A percentile compares a stretch with the other conserved stretches of the same genome.
These are phyloP conservation scores for Simmondsia chinensis DNA, from an alignment of 148 eudicot species.

Conservation along the genomic window DNA sequence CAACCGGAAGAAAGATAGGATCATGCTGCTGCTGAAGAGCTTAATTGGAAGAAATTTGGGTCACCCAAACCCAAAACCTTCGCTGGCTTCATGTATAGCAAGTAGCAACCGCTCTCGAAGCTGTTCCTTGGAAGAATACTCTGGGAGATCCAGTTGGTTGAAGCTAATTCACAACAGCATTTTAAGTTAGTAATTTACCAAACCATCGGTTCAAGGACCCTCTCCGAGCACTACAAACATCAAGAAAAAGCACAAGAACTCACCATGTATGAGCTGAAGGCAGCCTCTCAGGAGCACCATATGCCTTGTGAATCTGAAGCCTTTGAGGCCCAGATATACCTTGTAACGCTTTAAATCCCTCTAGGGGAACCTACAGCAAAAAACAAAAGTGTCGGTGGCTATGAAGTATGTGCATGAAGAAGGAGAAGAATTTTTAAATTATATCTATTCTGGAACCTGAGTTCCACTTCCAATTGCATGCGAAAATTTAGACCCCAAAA, in stretches of 20 bases:
- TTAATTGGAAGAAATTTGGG: neutral
- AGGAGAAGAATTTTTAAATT: too few relatives aligned
- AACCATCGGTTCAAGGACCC: neutral
- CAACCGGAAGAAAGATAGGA: conserved; percentile 3
- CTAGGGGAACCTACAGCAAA: conserved; percentile 84
- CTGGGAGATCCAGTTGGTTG: conserved; percentile 96
- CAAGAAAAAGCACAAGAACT: conserved; percentile 12
- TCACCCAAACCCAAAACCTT: conserved; percentile 99
- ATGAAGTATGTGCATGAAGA: too few relatives aligned
- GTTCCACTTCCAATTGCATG: too few relatives aligned
- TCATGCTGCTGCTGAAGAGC: neutral
- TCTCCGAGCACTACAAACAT: neutral
- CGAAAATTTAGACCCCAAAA: too few relatives aligned
- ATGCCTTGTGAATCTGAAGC: conserved; percentile 95
- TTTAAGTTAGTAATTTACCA: conserved; percentile 6
- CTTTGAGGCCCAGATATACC: conserved; percentile 98
- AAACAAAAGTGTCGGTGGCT: neutral
- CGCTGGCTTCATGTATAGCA: conserved; percentile 99
- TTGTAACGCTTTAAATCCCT: conserved; percentile 93
- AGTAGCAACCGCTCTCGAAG: conserved; percentile 84
- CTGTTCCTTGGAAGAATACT: conserved; percentile 92
- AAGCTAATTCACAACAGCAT: conserved; percentile 39
- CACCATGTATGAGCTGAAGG: conserved; percentile 99
- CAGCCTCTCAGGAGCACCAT: conserved; percentile 94
- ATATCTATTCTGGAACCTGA: too few relatives aligned